Evolutionary conservation across 768 basidiomycete genomes (phyloP).

Genomic region (Podaxis sp.): DNA sequence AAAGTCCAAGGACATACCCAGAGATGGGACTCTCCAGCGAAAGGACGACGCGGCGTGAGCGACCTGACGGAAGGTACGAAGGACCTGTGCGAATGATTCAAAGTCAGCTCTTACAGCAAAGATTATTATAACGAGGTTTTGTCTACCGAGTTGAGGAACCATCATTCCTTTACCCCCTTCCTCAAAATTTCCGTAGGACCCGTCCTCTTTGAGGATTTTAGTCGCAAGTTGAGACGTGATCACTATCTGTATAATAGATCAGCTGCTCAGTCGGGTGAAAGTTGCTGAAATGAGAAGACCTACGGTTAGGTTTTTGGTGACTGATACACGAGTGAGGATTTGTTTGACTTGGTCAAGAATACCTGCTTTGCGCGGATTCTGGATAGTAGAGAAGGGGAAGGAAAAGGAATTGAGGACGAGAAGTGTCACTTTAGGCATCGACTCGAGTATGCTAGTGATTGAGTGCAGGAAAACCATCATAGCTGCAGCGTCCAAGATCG

Average conservation of each 20-base stretch:
- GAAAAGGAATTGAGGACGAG: slow-evolving; percentile 68
- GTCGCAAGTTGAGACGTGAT: slow-evolving; percentile 70
- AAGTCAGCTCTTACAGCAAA: neutral
- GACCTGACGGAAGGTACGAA: slow-evolving; percentile 36
- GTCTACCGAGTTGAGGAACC: slow-evolving; percentile 60
- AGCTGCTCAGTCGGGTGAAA: neutral
- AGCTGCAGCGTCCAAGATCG: slow-evolving; percentile 47
- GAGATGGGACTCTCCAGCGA: slow-evolving; percentile 30
- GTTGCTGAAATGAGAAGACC: neutral
- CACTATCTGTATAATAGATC: slow-evolving; percentile 31
- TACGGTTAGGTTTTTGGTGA: slow-evolving; percentile 50
- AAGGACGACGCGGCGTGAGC: slow-evolving; percentile 35
- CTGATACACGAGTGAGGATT: slow-evolving; percentile 46
- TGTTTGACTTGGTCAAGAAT: slow-evolving; percentile 54
- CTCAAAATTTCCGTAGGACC: slow-evolving; percentile 63
- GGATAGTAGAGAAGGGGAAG: slow-evolving; percentile 60
- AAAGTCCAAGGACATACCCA: slow-evolving; percentile 27
- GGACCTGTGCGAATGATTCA: slow-evolving; percentile 24
- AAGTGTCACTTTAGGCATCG: slow-evolving; percentile 51
- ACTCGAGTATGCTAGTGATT: slow-evolving; percentile 43
- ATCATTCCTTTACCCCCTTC: slow-evolving; percentile 61
- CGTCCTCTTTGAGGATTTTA: slow-evolving; percentile 63
- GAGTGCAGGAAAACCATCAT: slow-evolving; percentile 59
- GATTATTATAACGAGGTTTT: slow-evolving; percentile 11
- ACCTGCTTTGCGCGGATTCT: slow-evolving; percentile 32